phyloP scores from a whole-genome alignment of 1,284 basidiomycete genomes.

The Cutaneotrichosporon sp. region DNA sequence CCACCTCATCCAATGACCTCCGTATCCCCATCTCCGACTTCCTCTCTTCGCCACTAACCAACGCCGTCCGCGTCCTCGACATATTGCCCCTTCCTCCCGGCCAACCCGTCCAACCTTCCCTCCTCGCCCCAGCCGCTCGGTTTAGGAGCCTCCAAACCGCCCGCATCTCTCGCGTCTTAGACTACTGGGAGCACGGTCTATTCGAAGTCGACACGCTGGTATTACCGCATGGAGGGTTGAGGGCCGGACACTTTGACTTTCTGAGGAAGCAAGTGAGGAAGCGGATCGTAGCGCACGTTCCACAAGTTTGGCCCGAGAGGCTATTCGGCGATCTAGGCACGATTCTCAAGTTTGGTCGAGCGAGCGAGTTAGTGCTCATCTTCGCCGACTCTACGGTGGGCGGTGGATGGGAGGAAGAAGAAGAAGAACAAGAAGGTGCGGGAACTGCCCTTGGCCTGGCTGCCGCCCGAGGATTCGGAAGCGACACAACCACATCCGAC shows the following conservation, averaged over 20 bases:
- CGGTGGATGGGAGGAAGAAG: neutral
- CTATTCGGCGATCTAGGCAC: neutral
- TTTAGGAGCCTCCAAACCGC: neutral
- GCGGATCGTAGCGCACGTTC: neutral
- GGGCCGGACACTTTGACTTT: neutral
- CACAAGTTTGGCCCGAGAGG: neutral
- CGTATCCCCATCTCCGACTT: neutral
- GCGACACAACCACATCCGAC: neutral
- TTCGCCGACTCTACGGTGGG: neutral
- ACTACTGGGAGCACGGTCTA: slow-evolving; percentile 8
- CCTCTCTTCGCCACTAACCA: neutral
- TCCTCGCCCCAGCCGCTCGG: neutral
- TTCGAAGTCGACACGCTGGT: slow-evolving; percentile 1
- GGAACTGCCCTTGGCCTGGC: neutral
- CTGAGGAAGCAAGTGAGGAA: neutral
- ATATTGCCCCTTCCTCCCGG: neutral
- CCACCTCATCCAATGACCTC: neutral
- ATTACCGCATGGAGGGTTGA: neutral
- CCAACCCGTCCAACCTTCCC: neutral
- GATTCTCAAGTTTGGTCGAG: neutral
- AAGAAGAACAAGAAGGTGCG: neutral
- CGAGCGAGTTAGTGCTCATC: neutral
- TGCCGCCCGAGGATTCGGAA: neutral
- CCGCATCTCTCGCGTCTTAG: neutral
- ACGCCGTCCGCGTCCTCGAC: neutral